These are phyloP conservation scores for Coriaria nepalensis DNA, from an alignment of 306 rosid genomes.

Conservation along the genomic window DNA sequence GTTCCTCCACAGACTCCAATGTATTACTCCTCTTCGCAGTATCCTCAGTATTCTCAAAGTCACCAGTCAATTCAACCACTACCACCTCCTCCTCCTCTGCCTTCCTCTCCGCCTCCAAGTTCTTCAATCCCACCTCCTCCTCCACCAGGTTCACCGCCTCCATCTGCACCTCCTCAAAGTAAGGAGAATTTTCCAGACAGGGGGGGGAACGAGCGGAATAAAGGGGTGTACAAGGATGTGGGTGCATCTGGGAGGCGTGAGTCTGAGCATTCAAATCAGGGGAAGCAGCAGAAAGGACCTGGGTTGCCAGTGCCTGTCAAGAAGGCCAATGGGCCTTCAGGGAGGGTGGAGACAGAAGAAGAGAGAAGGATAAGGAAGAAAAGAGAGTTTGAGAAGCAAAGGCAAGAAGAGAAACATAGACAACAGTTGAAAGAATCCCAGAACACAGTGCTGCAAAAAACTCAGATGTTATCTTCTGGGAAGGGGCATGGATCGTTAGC, in stretches of 20 bases:
- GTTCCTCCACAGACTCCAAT: constrained; percentile 31
- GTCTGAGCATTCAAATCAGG: constrained; percentile 43
- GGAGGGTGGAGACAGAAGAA: constrained; percentile 75
- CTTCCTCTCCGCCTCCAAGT: constrained; percentile 51
- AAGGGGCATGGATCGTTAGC: constrained; percentile 75
- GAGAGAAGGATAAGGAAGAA: constrained; percentile 67
- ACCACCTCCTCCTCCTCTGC: constrained; percentile 52
- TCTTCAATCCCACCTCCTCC: constrained; percentile 65
- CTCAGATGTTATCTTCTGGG: constrained; percentile 57
- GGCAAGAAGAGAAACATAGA: constrained; percentile 82
- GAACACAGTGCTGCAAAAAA: constrained; percentile 50
- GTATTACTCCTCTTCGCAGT: constrained; percentile 54
- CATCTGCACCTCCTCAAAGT: constrained; percentile 23
- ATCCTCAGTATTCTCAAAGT: constrained; percentile 33
- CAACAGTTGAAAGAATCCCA: constrained; percentile 85
- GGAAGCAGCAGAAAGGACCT: constrained; percentile 49
- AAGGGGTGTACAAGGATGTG: constrained; percentile 35
- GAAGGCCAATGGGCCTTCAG: constrained; percentile 38
- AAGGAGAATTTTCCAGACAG: constrained; percentile 32
- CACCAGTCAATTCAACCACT: constrained; percentile 34
- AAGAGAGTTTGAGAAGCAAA: constrained; percentile 77
- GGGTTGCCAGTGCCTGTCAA: constrained; percentile 31
- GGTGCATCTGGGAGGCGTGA: constrained; percentile 45
- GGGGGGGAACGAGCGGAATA: constrained; percentile 30
- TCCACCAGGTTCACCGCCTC: constrained; percentile 47